Percentiles rank a stretch among this genome's conserved stretches.
phyloP scores from a whole-genome alignment of 1,139 yeast species.

The Pichia sp. region DNA sequence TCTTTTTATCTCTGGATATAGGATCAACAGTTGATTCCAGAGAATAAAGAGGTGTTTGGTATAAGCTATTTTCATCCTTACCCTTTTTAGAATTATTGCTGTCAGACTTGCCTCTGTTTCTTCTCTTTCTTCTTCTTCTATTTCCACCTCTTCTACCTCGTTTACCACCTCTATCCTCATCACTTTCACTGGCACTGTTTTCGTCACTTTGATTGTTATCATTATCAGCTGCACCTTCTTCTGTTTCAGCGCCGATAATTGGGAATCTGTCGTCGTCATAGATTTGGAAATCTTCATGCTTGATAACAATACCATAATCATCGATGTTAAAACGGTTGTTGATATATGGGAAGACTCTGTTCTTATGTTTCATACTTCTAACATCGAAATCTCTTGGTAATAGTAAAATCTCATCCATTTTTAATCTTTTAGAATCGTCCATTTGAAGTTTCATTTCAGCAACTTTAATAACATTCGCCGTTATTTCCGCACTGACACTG shows the following conservation, averaged over 20 bases:
- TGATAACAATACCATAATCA: slow-evolving; percentile 81
- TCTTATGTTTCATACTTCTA: slow-evolving; percentile 58
- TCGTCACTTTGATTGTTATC: background rate
- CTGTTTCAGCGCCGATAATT: slow-evolving; percentile 16
- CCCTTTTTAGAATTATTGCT: slow-evolving; percentile 13
- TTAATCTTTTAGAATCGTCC: slow-evolving; percentile 31
- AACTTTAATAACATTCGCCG: slow-evolving; percentile 9
- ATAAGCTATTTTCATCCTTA: background rate
- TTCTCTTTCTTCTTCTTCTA: slow-evolving; percentile 16
- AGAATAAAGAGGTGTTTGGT: slow-evolving; percentile 34
- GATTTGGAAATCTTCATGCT: slow-evolving; percentile 57
- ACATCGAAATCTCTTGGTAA: slow-evolving; percentile 60
- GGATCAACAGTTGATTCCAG: slow-evolving; percentile 65
- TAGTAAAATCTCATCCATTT: slow-evolving; percentile 31
- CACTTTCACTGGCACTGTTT: slow-evolving; percentile 15
- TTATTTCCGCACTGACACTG: background rate
- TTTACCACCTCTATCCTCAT: background rate
- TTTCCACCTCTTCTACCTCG: slow-evolving; percentile 27
- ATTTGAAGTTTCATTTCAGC: slow-evolving; percentile 14
- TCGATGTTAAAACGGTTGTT: slow-evolving; percentile 61
- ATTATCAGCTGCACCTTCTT: slow-evolving; percentile 12
- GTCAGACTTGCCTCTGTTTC: slow-evolving; percentile 10
- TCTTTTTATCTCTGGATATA: slow-evolving; percentile 38
- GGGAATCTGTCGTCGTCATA: slow-evolving; percentile 49
- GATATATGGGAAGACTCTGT: slow-evolving; percentile 76